phyloP scores from a whole-genome alignment of 2,329 filamentous ascomycete genomes.

The Chrysoporthe puriensis region DNA sequence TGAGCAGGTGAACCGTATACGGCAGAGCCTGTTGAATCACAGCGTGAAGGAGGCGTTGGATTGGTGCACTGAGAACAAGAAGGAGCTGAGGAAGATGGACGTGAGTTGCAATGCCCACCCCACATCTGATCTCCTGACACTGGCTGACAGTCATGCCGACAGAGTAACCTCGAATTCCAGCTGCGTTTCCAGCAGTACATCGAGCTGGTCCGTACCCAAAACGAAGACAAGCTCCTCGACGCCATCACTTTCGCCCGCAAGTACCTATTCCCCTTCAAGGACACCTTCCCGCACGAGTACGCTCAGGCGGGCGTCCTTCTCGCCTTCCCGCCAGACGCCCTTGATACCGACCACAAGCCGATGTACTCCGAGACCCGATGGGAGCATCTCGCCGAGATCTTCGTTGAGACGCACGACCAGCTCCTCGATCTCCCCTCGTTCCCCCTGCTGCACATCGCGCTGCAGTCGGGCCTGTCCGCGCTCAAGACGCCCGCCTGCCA shows the following conservation, averaged over 20 bases:
- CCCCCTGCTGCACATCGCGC: slow-evolving; percentile 86
- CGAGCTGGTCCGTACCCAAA: slow-evolving; percentile 76
- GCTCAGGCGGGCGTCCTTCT: slow-evolving; percentile 78
- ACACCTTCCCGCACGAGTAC: slow-evolving; percentile 65
- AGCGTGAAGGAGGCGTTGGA: slow-evolving; percentile 78
- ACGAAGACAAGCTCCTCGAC: slow-evolving; percentile 69
- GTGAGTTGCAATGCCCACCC: slow-evolving; percentile 47
- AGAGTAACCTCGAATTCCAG: slow-evolving; percentile 90
- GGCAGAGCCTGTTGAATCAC: slow-evolving; percentile 69
- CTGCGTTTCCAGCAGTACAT: slow-evolving; percentile 94
- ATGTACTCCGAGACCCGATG: slow-evolving; percentile 78
- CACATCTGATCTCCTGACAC: not conserved
- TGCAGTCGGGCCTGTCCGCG: slow-evolving; percentile 88
- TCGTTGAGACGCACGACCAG: slow-evolving; percentile 83
- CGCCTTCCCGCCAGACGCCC: slow-evolving; percentile 68
- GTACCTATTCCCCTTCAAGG: slow-evolving; percentile 72
- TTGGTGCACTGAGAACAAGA: slow-evolving; percentile 95
- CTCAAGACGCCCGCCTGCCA: slow-evolving; percentile 96
- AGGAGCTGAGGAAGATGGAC: slow-evolving; percentile 84
- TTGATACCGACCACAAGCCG: slow-evolving; percentile 47
- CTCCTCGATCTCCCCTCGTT: slow-evolving; percentile 81
- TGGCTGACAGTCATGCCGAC: slow-evolving; percentile 12
- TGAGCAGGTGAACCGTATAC: slow-evolving; percentile 77
- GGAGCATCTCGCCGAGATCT: slow-evolving; percentile 75
- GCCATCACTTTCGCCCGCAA: slow-evolving; percentile 83